Conservation (phyloP, 352 stramenopile genomes). For the Pythium aristosporum region DNA sequence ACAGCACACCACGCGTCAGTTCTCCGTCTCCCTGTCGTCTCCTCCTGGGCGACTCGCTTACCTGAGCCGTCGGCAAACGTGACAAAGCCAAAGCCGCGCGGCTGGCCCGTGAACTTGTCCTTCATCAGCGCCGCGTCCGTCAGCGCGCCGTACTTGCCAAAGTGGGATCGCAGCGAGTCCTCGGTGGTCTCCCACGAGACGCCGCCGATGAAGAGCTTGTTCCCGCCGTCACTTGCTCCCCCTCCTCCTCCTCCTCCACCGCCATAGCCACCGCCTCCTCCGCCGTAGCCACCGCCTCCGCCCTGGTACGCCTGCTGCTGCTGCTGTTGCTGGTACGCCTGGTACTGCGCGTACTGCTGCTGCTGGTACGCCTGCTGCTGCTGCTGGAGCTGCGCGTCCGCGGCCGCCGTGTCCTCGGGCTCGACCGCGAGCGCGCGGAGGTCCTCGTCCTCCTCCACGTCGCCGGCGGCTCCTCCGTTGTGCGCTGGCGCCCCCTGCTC, state of each 20-base stretch:
- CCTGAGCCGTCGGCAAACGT: slow-evolving; percentile 90
- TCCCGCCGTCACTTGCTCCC: slow-evolving; percentile 8
- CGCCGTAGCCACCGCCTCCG: slow-evolving; percentile 21
- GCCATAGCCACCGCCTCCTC: slow-evolving; percentile 11
- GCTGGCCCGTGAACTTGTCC: slow-evolving; percentile 92
- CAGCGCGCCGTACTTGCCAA: slow-evolving; percentile 86
- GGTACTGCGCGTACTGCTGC: slow-evolving; percentile 47
- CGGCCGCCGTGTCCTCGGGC: slow-evolving; percentile 41
- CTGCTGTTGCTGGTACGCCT: slow-evolving; percentile 27
- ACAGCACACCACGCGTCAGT: slow-evolving; percentile 34
- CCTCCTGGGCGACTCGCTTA: slow-evolving; percentile 28
- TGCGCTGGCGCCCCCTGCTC: slow-evolving; percentile 17
- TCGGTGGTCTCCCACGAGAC: slow-evolving; percentile 94
- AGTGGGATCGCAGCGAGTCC: slow-evolving; percentile 85
- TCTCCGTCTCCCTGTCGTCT: slow-evolving; percentile 8
- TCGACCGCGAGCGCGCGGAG: slow-evolving; percentile 61
- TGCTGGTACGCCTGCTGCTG: slow-evolving; percentile 27
- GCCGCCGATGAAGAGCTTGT: slow-evolving; percentile 91
- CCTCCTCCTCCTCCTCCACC: not conserved
- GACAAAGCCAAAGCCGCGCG: slow-evolving; percentile 92
- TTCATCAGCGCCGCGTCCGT: slow-evolving; percentile 91
- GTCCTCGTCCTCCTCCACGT: slow-evolving; percentile 67
- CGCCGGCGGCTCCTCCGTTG: slow-evolving; percentile 7
- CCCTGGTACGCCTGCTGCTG: slow-evolving; percentile 41
- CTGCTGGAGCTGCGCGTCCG: slow-evolving; percentile 24